Conservation (phyloP, 768 basidiomycete genomes). For the Crucibulum laeve region DNA sequence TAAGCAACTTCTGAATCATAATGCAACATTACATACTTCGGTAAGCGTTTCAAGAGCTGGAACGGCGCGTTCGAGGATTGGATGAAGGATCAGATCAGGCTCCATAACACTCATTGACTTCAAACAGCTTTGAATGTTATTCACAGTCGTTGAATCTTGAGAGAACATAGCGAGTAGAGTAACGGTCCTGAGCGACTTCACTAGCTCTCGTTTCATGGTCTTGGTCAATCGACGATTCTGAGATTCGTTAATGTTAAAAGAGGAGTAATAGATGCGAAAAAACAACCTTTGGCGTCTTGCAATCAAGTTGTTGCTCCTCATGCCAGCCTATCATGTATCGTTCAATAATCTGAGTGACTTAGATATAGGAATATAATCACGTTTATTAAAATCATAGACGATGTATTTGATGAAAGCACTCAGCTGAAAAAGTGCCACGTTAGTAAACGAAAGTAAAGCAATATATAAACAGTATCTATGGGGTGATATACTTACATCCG, state of each 20-base stretch:
- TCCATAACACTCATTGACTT: conserved; percentile 84
- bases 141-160: conserved; percentile 68
- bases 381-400: conserved; percentile 81
- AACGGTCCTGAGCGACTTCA: conserved; percentile 77
- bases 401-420: conserved; percentile 84
- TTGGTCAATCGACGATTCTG: conserved; percentile 75
- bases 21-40: conserved; percentile 47
- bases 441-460: not conserved
- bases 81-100: conserved; percentile 78
- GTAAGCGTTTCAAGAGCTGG: conserved; percentile 87
- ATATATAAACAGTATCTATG: not conserved
- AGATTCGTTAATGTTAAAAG: conserved; percentile 2
- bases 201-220: conserved; percentile 79
- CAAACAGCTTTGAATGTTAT: conserved; percentile 74
- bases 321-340: conserved; percentile 54
- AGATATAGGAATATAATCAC: conserved; percentile 26
- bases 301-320: conserved; percentile 71
- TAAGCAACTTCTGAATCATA: not conserved
- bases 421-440: conserved; percentile 34
- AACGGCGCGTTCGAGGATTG: conserved; percentile 78
- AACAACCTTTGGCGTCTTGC: conserved; percentile 68
- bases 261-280: not conserved
- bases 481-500: conserved; percentile 45
- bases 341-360: conserved; percentile 2
- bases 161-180: conserved; percentile 89